Conservation (phyloP, 164 flowering plant species). For the Brasenia schreberi region DNA sequence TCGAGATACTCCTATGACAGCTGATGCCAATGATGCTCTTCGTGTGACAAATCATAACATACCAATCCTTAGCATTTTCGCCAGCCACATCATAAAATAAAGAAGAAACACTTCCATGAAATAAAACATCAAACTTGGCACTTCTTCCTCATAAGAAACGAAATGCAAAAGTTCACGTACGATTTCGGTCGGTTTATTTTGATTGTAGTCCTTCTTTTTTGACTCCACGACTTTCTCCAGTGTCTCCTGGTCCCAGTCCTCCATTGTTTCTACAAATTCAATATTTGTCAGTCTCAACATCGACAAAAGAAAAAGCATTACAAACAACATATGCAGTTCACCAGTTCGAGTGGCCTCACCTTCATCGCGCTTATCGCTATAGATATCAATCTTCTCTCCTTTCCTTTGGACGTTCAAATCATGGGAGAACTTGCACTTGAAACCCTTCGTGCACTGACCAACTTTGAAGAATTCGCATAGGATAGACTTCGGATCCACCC, state of each 20-base stretch:
- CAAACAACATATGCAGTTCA: neutral
- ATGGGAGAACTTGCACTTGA: conserved; percentile 97
- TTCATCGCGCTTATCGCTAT: conserved; percentile 81
- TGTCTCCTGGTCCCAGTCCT: conserved; percentile 91
- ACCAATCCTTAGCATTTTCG: too few species aligned
- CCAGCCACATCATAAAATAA: neutral
- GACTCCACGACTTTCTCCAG: conserved; percentile 85
- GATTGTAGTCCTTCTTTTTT: conserved; percentile 66
- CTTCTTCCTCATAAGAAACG: neutral
- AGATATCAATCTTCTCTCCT: conserved; percentile 92
- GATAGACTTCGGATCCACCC: conserved; percentile 98
- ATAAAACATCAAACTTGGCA: neutral
- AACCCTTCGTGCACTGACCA: conserved; percentile 93
- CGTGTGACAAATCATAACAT: too few species aligned
- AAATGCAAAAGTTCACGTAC: conserved; percentile 31
- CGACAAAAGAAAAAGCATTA: neutral
- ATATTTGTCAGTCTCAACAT: neutral
- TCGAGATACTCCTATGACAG: too few species aligned
- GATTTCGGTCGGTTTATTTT: conserved; percentile 91
- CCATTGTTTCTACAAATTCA: conserved; percentile 50
- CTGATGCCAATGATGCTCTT: too few species aligned
- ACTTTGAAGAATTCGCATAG: conserved; percentile 83
- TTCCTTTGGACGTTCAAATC: conserved; percentile 91
- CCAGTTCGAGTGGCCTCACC: conserved; percentile 19
- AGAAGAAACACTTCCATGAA: neutral